Conservation (phyloP, 2,329 filamentous ascomycete species). For the Hawksworthiomyces lignivorus region DNA sequence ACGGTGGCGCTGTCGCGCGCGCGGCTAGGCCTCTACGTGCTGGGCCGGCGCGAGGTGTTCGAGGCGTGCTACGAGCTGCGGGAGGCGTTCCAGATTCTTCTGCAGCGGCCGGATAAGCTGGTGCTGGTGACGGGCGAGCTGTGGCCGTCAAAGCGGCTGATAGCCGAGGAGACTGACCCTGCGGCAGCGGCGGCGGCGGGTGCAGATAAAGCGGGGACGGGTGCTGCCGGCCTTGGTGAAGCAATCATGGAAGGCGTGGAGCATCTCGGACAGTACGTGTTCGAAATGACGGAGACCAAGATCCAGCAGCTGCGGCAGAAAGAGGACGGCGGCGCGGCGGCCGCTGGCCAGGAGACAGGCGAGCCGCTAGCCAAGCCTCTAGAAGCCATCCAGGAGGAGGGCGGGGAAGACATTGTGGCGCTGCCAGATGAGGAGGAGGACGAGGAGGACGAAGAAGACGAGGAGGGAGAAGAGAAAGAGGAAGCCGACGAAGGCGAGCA, state of each 20-base stretch:
- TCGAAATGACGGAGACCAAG: conserved; percentile 76
- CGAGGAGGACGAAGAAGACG: neutral
- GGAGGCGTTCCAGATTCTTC: conserved; percentile 73
- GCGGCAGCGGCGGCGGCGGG: conserved; percentile 56
- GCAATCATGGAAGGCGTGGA: conserved; percentile 84
- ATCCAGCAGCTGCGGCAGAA: conserved; percentile 41
- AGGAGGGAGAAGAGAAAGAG: neutral
- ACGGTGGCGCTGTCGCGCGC: conserved; percentile 93
- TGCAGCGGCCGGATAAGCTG: conserved; percentile 73
- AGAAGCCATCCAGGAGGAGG: conserved; percentile 4
- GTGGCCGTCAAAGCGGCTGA: conserved; percentile 58
- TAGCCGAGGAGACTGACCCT: conserved; percentile 37
- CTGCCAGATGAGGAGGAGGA: conserved; percentile 9
- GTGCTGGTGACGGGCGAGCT: conserved; percentile 78
- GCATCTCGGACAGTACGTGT: conserved; percentile 93
- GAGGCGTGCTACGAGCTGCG: conserved; percentile 82
- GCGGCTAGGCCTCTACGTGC: conserved; percentile 81
- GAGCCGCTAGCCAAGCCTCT: neutral
- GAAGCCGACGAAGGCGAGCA: neutral
- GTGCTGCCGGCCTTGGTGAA: conserved; percentile 43
- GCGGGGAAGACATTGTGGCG: conserved; percentile 10
- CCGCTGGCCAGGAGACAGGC: neutral
- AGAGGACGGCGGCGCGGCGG: neutral
- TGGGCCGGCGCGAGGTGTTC: conserved; percentile 82
- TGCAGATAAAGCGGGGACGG: conserved; percentile 48